These are phyloP conservation scores for Corrigiola litoralis DNA, from an alignment of 179 eudicot genomes.

Conservation along the genomic window DNA sequence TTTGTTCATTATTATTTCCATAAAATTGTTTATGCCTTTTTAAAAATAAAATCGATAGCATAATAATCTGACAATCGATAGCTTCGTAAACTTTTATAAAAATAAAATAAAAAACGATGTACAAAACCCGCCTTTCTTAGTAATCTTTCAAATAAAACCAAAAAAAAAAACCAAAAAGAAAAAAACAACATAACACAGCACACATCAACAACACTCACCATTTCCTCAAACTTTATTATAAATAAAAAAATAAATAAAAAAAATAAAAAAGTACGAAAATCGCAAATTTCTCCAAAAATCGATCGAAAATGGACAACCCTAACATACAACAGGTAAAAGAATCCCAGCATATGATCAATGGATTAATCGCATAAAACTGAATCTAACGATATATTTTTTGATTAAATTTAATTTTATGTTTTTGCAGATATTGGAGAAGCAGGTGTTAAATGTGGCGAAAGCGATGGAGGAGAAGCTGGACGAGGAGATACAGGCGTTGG, in stretches of 20 bases:
- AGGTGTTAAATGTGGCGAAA: slow-evolving; percentile 70
- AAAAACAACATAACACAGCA: too few relatives aligned
- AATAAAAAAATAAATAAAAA: neutral
- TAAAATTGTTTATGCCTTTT: too few relatives aligned
- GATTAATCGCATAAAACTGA: neutral
- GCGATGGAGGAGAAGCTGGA: slow-evolving; percentile 89
- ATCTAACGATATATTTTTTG: neutral
- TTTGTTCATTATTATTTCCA: too few relatives aligned
- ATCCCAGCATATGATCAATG: neutral
- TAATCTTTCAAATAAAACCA: too few relatives aligned
- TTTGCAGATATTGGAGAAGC: slow-evolving; percentile 71
- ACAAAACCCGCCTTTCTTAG: too few relatives aligned
- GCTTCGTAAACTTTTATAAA: too few relatives aligned
- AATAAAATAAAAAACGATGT: too few relatives aligned
- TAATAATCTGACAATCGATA: too few relatives aligned
- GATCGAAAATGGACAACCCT: slow-evolving; percentile 48
- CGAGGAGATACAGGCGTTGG: slow-evolving; percentile 76
- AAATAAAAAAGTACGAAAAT: neutral
- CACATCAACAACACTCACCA: too few relatives aligned
- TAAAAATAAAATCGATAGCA: too few relatives aligned
- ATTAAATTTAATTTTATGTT: neutral
- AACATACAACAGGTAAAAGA: slow-evolving; percentile 49
- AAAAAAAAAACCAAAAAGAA: too few relatives aligned
- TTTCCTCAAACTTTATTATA: neutral
- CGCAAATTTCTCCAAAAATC: neutral